Evolutionary conservation across 192 early-diverging fungal genomes (phyloP), one percentile per base, ranked within the genome.

Genomic region (Coemansia sp.): DNA sequence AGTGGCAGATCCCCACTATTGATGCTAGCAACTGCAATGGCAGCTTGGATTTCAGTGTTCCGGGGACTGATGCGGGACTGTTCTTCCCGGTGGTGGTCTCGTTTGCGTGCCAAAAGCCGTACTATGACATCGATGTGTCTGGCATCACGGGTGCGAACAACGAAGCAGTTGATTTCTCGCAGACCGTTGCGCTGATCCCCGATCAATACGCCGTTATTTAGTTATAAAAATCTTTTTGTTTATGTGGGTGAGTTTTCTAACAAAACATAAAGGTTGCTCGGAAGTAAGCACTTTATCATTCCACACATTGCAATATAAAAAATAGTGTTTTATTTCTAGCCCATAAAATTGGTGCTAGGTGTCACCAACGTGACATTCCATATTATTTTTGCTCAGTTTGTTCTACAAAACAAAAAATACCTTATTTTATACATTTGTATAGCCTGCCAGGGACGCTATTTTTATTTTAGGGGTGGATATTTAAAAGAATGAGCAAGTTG

Each of bases 201-300:
- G 90, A 93, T 53, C 87, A 93, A 29, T 97, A 94, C 77, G 80
- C 75, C 15, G 86, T 97, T 62, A 90, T 93, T 41, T 94, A 86
- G 83, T 3, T 35, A 35, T 35, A 8, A 35, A 35, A 35, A 35
- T 1, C 6, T 35, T 6, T 35, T 6, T 35, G 32, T 35, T 35
- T 35, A 35, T 35, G 32, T 35, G 32, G 32, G 32, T 35, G 32
- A 2, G 4, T 35, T 35, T 35, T 35, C 32, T 35, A 35, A 9
- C 32, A 35, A 35, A 35, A 35, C 9, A 35, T 35, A 35, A 8
- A 35, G 32, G 32, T 35, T 35, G 32, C 32, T 35, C 32, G 32
- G 8, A 6, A 35, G 32, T 35, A 35, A 8, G 32, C 32, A 35
- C 32, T 21, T 21, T 35, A 35, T 8, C 32, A 35, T 35, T 35